These are phyloP conservation scores for Zarea fungicola DNA, from an alignment of 2,329 filamentous ascomycete genomes.

Conservation along the genomic window DNA sequence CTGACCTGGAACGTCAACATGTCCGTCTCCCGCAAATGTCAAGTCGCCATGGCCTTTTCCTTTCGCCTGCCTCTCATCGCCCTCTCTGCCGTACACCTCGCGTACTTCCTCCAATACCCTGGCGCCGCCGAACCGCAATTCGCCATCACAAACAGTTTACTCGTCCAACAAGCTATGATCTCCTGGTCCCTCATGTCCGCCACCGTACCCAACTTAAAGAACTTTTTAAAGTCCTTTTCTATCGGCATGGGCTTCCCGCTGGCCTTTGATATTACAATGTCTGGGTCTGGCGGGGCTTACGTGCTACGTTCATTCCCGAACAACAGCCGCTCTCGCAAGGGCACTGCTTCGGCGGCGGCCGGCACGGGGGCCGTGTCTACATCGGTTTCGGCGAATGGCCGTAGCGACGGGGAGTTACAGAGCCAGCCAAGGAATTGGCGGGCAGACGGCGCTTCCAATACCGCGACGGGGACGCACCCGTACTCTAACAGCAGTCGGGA, in stretches of 20 bases:
- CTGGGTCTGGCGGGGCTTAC: constrained; percentile 11
- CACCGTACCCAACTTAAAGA: constrained; percentile 20
- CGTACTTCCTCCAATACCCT: constrained; percentile 12
- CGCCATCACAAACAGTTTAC: constrained; percentile 14
- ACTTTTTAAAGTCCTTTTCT: constrained; percentile 20
- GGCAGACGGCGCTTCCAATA: background rate
- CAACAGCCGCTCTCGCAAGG: constrained; percentile 11
- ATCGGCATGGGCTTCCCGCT: constrained; percentile 14
- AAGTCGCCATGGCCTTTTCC: constrained; percentile 19
- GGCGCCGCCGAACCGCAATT: constrained; percentile 15
- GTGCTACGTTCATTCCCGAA: constrained; percentile 8
- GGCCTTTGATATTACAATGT: constrained; percentile 12
- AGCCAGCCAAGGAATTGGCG: background rate
- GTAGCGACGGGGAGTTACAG: background rate
- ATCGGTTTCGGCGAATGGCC: background rate
- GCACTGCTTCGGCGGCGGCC: background rate
- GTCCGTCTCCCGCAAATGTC: constrained; percentile 14
- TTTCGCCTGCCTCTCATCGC: constrained; percentile 19
- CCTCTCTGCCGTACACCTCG: constrained; percentile 14
- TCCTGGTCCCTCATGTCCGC: constrained; percentile 19
- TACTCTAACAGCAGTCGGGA: constrained; percentile 3
- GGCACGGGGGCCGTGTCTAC: background rate
- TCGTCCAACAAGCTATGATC: constrained; percentile 19
- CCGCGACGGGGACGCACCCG: background rate
- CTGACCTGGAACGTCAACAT: constrained; percentile 17